phyloP scores from a whole-genome alignment of 371 early-diverging fungal species.

The Batkoa obscura region DNA sequence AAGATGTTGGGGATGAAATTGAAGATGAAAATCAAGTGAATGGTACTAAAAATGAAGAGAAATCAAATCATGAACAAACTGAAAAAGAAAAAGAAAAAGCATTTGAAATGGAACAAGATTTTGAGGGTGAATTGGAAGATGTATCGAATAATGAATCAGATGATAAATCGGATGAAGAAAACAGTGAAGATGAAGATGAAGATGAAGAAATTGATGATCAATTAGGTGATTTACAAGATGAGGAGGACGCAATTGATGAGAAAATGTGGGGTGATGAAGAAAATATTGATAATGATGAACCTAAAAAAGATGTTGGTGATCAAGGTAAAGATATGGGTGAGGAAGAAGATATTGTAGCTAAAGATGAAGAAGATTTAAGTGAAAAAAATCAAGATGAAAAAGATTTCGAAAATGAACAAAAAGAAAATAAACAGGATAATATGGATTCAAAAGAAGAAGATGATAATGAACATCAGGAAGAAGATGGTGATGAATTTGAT shows the following conservation, averaged over 20 bases:
- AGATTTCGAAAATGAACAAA: conserved; percentile 17
- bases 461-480: conserved; percentile 21
- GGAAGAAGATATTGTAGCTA: conserved; percentile 43
- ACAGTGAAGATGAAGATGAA: conserved; percentile 26
- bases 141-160: conserved; percentile 48
- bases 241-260: conserved; percentile 84
- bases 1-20: conserved; percentile 91
- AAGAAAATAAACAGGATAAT: conserved; percentile 16
- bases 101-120: conserved; percentile 93
- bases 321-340: conserved; percentile 12
- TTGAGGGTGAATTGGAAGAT: conserved; percentile 86
- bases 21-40: conserved; percentile 91
- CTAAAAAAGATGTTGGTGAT: conserved; percentile 24
- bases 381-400: conserved; percentile 20
- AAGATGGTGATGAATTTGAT: conserved; percentile 21
- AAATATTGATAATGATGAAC: conserved; percentile 34
- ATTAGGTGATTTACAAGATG: conserved; percentile 72
- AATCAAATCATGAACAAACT: conserved; percentile 17
- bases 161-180: conserved; percentile 27
- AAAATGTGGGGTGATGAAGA: conserved; percentile 89
- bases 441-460: conserved; percentile 12
- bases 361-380: conserved; percentile 29
- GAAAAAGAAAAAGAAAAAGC: conserved; percentile 69
- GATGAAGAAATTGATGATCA: conserved; percentile 72
- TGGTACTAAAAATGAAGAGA: conserved; percentile 58